Evolutionary conservation across 2,329 filamentous ascomycete genomes (phyloP).

Genomic region (Salinomyces thailandicus): DNA sequence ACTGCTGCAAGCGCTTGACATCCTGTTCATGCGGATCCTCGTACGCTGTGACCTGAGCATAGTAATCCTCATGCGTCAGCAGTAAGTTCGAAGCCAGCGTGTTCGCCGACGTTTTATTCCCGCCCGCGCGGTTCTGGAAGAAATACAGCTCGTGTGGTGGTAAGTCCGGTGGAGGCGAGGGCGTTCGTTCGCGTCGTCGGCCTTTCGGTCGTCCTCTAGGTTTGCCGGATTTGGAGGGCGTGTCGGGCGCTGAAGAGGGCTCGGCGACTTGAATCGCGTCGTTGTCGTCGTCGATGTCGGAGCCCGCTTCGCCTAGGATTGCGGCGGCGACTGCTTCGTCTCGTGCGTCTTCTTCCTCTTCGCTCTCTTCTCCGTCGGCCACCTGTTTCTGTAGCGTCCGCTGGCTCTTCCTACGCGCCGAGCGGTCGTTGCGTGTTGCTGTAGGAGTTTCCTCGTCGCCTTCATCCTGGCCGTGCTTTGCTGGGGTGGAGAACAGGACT

Average conservation of each 20-base stretch:
- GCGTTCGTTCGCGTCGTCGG: slow-evolving; percentile 50
- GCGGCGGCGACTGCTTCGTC: slow-evolving; percentile 22
- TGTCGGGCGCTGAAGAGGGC: slow-evolving; percentile 32
- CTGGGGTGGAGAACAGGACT: slow-evolving; percentile 37
- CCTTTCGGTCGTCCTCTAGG: slow-evolving; percentile 44
- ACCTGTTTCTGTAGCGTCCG: slow-evolving; percentile 63
- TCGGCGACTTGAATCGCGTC: slow-evolving; percentile 30
- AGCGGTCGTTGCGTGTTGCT: slow-evolving; percentile 63
- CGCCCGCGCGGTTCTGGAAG: slow-evolving; percentile 75
- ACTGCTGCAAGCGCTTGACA: slow-evolving; percentile 57
- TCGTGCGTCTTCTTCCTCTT: slow-evolving; percentile 54
- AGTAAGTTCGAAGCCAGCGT: slow-evolving; percentile 64
- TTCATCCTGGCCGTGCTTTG: slow-evolving; percentile 25
- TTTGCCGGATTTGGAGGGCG: slow-evolving; percentile 34
- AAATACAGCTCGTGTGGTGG: slow-evolving; percentile 89
- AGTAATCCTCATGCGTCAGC: slow-evolving; percentile 88
- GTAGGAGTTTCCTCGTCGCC: slow-evolving; percentile 34
- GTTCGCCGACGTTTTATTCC: slow-evolving; percentile 76
- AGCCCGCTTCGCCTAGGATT: slow-evolving; percentile 24
- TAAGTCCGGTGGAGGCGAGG: slow-evolving; percentile 70
- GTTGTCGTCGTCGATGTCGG: slow-evolving; percentile 20
- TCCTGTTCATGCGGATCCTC: slow-evolving; percentile 61
- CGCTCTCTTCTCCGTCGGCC: slow-evolving; percentile 51
- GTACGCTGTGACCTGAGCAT: slow-evolving; percentile 54
- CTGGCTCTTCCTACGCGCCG: slow-evolving; percentile 76